These are phyloP conservation scores for Sphaerobolus stellatus DNA, from an alignment of 1,284 basidiomycete species.

Conservation along the genomic window DNA sequence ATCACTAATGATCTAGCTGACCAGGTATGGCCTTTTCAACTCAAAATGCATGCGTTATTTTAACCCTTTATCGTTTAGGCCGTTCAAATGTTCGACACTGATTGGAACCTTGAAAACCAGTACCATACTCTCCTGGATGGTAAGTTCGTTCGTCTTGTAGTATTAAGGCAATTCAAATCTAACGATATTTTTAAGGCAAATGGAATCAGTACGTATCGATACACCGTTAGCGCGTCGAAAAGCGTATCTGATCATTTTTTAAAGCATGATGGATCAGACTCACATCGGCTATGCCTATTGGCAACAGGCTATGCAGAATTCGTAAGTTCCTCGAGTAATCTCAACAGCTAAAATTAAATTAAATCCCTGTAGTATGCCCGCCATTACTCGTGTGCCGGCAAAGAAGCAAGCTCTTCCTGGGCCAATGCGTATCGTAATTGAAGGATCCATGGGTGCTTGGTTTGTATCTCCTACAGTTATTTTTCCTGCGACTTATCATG, in stretches of 20 bases:
- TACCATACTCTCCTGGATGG: slow-evolving; percentile 61
- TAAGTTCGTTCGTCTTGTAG: slow-evolving; percentile 35
- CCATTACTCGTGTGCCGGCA: slow-evolving; percentile 52
- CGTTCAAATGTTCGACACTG: slow-evolving; percentile 54
- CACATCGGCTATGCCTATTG: slow-evolving; percentile 67
- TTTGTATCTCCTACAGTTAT: slow-evolving; percentile 17
- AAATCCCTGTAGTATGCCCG: slow-evolving; percentile 47
- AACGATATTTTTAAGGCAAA: slow-evolving; percentile 2
- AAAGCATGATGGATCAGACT: slow-evolving; percentile 68
- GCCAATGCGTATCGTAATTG: slow-evolving; percentile 60
- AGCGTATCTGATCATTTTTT: slow-evolving; percentile 8
- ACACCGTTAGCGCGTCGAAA: background rate
- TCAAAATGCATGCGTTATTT: background rate
- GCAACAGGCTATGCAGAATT: slow-evolving; percentile 66
- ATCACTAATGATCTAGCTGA: slow-evolving; percentile 59
- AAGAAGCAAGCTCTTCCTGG: slow-evolving; percentile 58
- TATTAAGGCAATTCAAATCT: no score
- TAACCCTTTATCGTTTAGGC: slow-evolving; percentile 20
- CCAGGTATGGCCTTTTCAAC: slow-evolving; percentile 31
- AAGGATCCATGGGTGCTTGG: slow-evolving; percentile 61
- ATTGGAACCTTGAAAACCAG: slow-evolving; percentile 56
- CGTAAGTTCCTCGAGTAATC: slow-evolving; percentile 33
- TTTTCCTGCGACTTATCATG: background rate
- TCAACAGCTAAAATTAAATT: background rate
- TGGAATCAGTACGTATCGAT: slow-evolving; percentile 7